Percentiles rank a stretch among this genome's conserved stretches.
Conservation (phyloP, 257 asterid species). For the Vinca minor region DNA sequence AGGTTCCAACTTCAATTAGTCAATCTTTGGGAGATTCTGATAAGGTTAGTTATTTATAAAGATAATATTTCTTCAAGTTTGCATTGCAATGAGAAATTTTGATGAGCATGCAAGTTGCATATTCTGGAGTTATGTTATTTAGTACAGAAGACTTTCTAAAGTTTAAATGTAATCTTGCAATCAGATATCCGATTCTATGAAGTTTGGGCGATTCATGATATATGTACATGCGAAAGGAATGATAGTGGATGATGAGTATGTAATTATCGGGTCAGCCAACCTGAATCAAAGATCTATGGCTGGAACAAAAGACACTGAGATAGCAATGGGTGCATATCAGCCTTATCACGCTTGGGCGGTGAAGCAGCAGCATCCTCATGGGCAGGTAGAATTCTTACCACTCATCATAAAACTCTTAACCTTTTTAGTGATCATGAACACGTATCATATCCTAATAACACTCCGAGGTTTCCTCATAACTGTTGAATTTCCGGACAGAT, state of each 20-base stretch:
- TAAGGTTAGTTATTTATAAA: constrained; percentile 41
- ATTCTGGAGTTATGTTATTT: neutral
- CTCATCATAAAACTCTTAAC: too few species aligned
- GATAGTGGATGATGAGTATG: constrained; percentile 86
- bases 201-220: constrained; percentile 75
- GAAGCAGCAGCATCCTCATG: constrained; percentile 52
- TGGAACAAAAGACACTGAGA: constrained; percentile 85
- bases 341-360: constrained; percentile 57
- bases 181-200: constrained; percentile 61
- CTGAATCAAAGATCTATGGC: constrained; percentile 92
- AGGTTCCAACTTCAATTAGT: constrained; percentile 24
- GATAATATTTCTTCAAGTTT: neutral
- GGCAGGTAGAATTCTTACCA: constrained; percentile 43
- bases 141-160: neutral
- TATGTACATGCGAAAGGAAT: constrained; percentile 94
- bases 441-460: too few species aligned
- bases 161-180: neutral
- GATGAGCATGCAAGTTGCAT: constrained; percentile 1
- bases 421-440: too few species aligned
- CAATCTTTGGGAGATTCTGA: constrained; percentile 40
- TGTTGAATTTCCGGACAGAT: constrained; percentile 34
- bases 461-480: neutral
- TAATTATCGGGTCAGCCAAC: constrained; percentile 82
- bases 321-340: constrained; percentile 94
- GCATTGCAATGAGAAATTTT: neutral